Evolutionary conservation across 2,329 filamentous ascomycete genomes (phyloP), one percentile per base, ranked within the genome.

Genomic region (Exophiala sideris): DNA sequence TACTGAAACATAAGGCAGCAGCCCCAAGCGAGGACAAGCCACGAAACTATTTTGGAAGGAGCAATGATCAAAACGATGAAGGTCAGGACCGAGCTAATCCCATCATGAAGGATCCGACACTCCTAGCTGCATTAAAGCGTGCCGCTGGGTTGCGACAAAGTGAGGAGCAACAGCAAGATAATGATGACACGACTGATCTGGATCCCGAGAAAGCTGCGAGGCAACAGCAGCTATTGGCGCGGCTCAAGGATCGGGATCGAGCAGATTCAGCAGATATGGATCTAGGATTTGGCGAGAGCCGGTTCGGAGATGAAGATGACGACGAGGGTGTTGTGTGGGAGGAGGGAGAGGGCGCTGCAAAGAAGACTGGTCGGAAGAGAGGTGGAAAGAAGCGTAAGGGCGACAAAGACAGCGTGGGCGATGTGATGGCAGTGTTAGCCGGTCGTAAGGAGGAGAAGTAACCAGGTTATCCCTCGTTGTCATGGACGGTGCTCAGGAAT

Each of bases 231-330:
- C 34, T 70, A 70, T n/a, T 65, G 73, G 56, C 75, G 74, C 48
- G 75, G 76, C 4, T 75, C 71, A 63, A 58, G 42, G 41, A 68
- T 66, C 35, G 48, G 29, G 52, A 60, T 16, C 70, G 67, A 10
- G 73, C 79, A 58, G 77, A 78, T 55, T 72, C 73, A 5, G 82
- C 82, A 1, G 82, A 99, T 71, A 81, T 99, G 73, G 94, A 99
- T 66, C 83, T 97, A 78, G 92, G 91, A 56, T 97, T 99, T 66
- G 94, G 94, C 33, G 89, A 85, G 16, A 94, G 87, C 66, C 81
- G 92, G 24, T 86, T 89, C 65, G 91, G 89, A 50, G 94, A 96
- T 65, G 91, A 91, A 46, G 91, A 91, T 56, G 91, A 95, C 60
- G 81, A 87, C 60, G 88, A 91, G 38, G 67, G 73, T 70, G 91